Percentiles rank a stretch among this genome's conserved stretches.
These are phyloP conservation scores for Mycosphaerelloides madeirae DNA, from an alignment of 2,329 filamentous ascomycete genomes.

Conservation along the genomic window DNA sequence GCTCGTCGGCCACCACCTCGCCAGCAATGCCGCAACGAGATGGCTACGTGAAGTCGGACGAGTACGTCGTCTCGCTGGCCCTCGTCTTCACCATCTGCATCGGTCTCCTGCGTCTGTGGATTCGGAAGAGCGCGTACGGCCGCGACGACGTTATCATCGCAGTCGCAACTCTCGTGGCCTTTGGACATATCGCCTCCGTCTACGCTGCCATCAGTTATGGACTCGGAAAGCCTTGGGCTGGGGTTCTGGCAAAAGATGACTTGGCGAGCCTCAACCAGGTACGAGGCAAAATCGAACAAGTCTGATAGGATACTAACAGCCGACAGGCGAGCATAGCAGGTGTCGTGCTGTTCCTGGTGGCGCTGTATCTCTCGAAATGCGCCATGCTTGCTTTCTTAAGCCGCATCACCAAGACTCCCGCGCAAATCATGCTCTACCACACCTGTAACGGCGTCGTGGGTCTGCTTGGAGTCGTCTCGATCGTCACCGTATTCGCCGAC, in stretches of 20 bases:
- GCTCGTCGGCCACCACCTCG: constrained; percentile 1
- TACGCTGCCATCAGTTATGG: constrained; percentile 28
- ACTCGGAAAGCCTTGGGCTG: constrained; percentile 25
- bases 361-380: constrained; percentile 30
- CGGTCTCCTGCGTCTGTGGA: constrained; percentile 26
- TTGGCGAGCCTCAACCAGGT: constrained; percentile 25
- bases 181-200: constrained; percentile 25
- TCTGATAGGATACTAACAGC: constrained; percentile 3
- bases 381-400: constrained; percentile 31
- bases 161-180: constrained; percentile 25
- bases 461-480: constrained; percentile 26
- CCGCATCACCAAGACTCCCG: constrained; percentile 28
- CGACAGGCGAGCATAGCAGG: constrained; percentile 25
- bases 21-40: constrained; percentile 20
- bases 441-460: constrained; percentile 22
- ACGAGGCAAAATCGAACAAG: neutral
- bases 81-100: constrained; percentile 30
- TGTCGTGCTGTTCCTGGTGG: constrained; percentile 27
- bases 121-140: constrained; percentile 27
- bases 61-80: constrained; percentile 30
- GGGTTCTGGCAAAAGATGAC: constrained; percentile 12
- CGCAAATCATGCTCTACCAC: constrained; percentile 25
- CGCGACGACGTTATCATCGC: constrained; percentile 29
- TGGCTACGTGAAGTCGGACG: constrained; percentile 25
- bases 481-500: constrained; percentile 26